Base-by-base conservation (phyloP, 2,329 filamentous ascomycete genomes). In the Fusarium scirpi region DNA sequence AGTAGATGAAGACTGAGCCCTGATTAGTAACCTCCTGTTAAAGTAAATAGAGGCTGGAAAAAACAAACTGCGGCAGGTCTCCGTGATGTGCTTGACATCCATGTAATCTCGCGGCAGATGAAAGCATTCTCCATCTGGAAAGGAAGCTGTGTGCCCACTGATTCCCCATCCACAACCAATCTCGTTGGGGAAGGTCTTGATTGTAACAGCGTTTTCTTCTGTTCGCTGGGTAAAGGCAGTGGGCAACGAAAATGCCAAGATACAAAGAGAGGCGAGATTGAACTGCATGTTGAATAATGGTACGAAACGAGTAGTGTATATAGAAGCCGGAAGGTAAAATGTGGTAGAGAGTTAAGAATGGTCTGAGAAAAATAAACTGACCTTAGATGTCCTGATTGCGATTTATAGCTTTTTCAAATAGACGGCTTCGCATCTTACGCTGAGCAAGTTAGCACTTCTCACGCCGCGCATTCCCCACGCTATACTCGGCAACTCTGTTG, bases 111-210 rank as follows among this genome's bases (percentile, higher is more conserved):
- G 13, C 1, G 44, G 44, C 18, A 46, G 2, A 9, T 46, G 44
- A 20, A 46, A 15, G 7, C 44, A 46, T n/a, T 46, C 44, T 46
- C 25, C 44, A 6, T 46, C 44, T 27, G 44, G 44, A 4, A 46
- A 46, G 12, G 44, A 10, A 3, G 18, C 44, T 9, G 44, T 46
- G 25, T 46, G 44, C 0, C 44, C 44, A 46, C 44, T 46, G 18
- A 46, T 11, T 46, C 44, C 44, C 44, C 44, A 46, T 4, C 44
- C 44, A n/a, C 44, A 46, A 29, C 44, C 44, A 6, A 46, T 46
- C 25, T 9, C 3, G 18, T 46, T 46, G 8, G 44, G 44, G 3
- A 46, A 46, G 5, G 25, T 46, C 4, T 46, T 46, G 25, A 46
- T 20, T 5, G 44, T 29, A 2, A 46, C 25, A 20, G 44, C 44